Evolutionary conservation across 257 asterid genomes (phyloP).

Genomic region (Anisodus tanguticus): DNA sequence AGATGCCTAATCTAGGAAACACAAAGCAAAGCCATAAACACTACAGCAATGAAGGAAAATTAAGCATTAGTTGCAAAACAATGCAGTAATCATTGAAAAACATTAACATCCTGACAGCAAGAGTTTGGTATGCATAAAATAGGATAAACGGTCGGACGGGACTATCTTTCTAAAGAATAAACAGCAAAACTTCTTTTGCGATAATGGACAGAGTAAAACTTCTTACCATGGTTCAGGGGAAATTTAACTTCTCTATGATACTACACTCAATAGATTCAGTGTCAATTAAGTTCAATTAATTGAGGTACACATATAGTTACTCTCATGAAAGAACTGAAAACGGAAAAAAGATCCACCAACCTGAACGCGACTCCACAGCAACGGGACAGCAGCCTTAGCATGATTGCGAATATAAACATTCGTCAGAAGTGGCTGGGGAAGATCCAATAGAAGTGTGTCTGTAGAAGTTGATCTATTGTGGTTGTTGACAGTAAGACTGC

Average conservation of each 20-base stretch:
- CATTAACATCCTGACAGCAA: background rate
- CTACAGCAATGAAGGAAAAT: background rate
- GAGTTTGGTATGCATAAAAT: background rate
- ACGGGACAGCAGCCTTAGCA: constrained; percentile 95
- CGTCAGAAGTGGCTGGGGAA: constrained; percentile 89
- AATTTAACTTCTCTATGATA: background rate
- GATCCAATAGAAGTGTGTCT: constrained; percentile 91
- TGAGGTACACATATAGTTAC: constrained; percentile 7
- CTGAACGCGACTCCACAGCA: constrained; percentile 99
- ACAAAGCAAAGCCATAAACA: background rate
- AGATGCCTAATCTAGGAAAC: background rate
- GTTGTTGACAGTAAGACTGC: constrained; percentile 92
- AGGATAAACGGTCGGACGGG: background rate
- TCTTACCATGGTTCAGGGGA: background rate
- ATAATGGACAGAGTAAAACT: no score
- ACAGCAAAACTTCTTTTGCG: background rate
- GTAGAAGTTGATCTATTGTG: constrained; percentile 76
- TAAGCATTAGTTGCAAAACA: background rate
- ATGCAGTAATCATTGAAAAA: background rate
- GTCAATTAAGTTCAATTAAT: background rate
- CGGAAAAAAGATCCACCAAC: constrained; percentile 41
- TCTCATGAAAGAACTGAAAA: background rate
- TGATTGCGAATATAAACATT: constrained; percentile 79
- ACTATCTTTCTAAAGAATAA: background rate
- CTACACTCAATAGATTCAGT: constrained; percentile 18